Conservation (phyloP, 805 yeast species). For the Sugiyamaella valdiviana region DNA sequence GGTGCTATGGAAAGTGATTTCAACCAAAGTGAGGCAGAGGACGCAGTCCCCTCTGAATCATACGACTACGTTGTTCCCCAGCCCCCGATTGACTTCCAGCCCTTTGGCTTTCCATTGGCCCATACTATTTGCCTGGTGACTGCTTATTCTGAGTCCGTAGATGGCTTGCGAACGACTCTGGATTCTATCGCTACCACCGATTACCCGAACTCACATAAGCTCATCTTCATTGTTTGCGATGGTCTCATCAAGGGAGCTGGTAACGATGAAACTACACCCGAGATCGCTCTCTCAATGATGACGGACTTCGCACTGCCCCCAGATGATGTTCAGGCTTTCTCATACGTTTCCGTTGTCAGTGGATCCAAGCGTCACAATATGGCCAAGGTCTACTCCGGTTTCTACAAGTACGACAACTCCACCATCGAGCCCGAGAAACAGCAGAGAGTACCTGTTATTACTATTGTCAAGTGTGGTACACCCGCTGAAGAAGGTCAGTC, state of each 20-base stretch:
- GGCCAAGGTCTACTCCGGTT: conserved; percentile 96
- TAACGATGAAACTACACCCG: conserved; percentile 82
- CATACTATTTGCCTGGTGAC: conserved; percentile 77
- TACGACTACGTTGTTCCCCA: conserved; percentile 75
- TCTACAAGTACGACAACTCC: conserved; percentile 72
- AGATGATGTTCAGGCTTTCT: conserved; percentile 72
- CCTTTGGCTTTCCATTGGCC: conserved; percentile 73
- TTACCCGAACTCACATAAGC: conserved; percentile 90
- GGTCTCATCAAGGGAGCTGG: conserved; percentile 95
- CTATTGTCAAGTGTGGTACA: conserved; percentile 82
- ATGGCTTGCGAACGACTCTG: conserved; percentile 76
- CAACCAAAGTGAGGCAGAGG: conserved; percentile 6
- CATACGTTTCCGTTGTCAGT: conserved; percentile 92
- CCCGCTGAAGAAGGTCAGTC: conserved; percentile 65
- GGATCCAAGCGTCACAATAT: conserved; percentile 94
- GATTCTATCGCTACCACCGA: conserved; percentile 94
- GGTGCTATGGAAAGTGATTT: conserved; percentile 18
- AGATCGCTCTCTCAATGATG: conserved; percentile 82
- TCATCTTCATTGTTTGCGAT: conserved; percentile 82
- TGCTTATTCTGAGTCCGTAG: conserved; percentile 90
- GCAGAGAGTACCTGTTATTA: conserved; percentile 68
- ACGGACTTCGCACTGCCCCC: conserved; percentile 62
- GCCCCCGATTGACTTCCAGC: conserved; percentile 85
- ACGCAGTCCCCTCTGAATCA: conserved; percentile 2
- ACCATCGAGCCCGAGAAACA: conserved; percentile 78